Evolutionary conservation across 2,329 filamentous ascomycete species (phyloP).

Genomic region (Rhinocladiella similis): DNA sequence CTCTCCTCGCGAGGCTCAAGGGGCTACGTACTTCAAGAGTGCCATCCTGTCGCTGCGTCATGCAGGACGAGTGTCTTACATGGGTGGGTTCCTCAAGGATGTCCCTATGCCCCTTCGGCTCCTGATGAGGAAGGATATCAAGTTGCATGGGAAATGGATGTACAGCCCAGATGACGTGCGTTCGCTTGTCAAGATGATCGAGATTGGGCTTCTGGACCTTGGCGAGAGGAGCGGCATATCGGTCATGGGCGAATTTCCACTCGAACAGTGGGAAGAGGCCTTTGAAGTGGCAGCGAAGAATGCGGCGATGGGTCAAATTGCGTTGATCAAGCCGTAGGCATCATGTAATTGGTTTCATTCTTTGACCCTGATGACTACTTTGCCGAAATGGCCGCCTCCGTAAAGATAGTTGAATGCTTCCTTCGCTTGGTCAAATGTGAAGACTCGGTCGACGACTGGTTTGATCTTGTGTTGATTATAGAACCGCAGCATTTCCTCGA

Average conservation of each 20-base stretch:
- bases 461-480: constrained; percentile 36
- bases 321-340: too few species aligned
- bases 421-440: constrained; percentile 41
- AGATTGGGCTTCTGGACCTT: constrained; percentile 3
- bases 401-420: constrained; percentile 45
- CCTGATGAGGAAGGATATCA: constrained; percentile 18
- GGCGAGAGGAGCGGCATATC: too few species aligned
- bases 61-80: constrained; percentile 18
- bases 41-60: constrained; percentile 35
- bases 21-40: constrained; percentile 40
- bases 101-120: constrained; percentile 12
- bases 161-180: constrained; percentile 17
- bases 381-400: constrained; percentile 47
- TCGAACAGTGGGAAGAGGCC: too few species aligned
- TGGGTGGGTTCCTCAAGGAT: constrained; percentile 22
- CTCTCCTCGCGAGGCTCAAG: constrained; percentile 39
- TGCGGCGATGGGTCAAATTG: too few species aligned
- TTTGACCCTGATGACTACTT: constrained; percentile 36
- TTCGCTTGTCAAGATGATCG: constrained; percentile 20
- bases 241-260: too few species aligned
- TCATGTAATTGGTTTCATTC: not conserved
- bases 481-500: constrained; percentile 40
- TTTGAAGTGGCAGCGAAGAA: too few species aligned
- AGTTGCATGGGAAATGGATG: constrained; percentile 28
- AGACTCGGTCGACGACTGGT: constrained; percentile 42